Evolutionary conservation across 768 basidiomycete genomes (phyloP).

Genomic region (Psilocybe tampanensis): DNA sequence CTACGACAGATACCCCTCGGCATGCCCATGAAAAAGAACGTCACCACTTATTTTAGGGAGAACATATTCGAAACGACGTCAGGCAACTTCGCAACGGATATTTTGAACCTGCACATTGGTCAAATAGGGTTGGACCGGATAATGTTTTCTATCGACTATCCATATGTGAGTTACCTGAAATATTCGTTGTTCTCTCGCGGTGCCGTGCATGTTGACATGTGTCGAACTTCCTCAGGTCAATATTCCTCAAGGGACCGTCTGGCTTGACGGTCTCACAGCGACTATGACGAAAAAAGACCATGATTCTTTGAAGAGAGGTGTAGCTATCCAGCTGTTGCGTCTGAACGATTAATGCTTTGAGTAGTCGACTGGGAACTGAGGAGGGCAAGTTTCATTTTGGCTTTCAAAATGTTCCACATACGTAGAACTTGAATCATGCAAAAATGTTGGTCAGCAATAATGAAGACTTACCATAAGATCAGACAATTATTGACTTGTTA

Average conservation of each 20-base stretch:
- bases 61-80: constrained; percentile 44
- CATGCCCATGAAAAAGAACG: constrained; percentile 40
- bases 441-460: too few relatives aligned
- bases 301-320: constrained; percentile 9
- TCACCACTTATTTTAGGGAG: constrained; percentile 38
- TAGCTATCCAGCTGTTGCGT: constrained; percentile 12
- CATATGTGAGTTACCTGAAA: constrained; percentile 26
- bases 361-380: too few relatives aligned
- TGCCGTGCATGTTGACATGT: not conserved
- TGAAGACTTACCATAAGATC: too few relatives aligned
- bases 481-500: too few relatives aligned
- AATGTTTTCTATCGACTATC: constrained; percentile 43
- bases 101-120: constrained; percentile 40
- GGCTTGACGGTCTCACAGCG: constrained; percentile 6
- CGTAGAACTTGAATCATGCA: too few relatives aligned
- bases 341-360: constrained; percentile 8
- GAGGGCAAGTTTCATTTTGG: too few relatives aligned
- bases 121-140: constrained; percentile 43
- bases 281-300: constrained; percentile 5
- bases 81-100: constrained; percentile 41
- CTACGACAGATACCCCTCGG: constrained; percentile 26
- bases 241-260: constrained; percentile 10
- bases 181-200: too few relatives aligned
- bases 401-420: too few relatives aligned
- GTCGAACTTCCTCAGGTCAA: constrained; percentile 12